A percentile compares a stretch with the other conserved stretches of the same genome.
Conservation (phyloP, 805 yeast species). For the Henningerozyma blattae region DNA sequence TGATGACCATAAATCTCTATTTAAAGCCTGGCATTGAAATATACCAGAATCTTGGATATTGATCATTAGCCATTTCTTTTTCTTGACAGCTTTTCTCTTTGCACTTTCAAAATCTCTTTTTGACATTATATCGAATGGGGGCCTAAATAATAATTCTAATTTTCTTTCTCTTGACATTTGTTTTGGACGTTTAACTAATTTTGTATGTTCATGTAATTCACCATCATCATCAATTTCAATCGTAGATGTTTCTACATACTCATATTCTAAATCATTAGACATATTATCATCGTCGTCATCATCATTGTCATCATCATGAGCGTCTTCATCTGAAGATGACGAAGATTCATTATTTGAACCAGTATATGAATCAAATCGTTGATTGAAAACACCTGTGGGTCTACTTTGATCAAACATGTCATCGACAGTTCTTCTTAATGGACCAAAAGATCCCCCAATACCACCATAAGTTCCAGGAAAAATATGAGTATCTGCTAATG, state of each 20-base stretch:
- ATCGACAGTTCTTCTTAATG: conserved; percentile 12
- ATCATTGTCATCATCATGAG: conserved; percentile 23
- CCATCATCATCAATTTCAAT: conserved; percentile 27
- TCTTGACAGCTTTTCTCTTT: conserved; percentile 44
- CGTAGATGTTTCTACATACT: conserved; percentile 22
- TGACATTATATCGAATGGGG: conserved; percentile 85
- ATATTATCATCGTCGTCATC: conserved; percentile 29
- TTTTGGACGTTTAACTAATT: conserved; percentile 17
- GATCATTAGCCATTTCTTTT: conserved; percentile 70
- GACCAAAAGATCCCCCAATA: conserved; percentile 25
- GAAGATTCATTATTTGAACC: conserved; percentile 9
- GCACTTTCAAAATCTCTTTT: conserved; percentile 63
- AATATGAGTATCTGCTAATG: conserved; percentile 36
- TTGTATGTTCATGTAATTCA: conserved; percentile 23
- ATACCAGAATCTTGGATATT: conserved; percentile 81
- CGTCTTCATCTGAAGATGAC: conserved; percentile 27
- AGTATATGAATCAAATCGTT: conserved; percentile 14
- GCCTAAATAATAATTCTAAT: conserved; percentile 74
- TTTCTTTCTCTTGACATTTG: conserved; percentile 31
- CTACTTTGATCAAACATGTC: conserved; percentile 26
- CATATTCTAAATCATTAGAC: conserved; percentile 25
- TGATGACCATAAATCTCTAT: conserved; percentile 89
- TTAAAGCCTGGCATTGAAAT: conserved; percentile 79
- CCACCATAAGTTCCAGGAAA: conserved; percentile 29
- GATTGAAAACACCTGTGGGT: conserved; percentile 27